Evolutionary conservation across 345 rosid genomes (phyloP).

Genomic region (Populus simonii): DNA sequence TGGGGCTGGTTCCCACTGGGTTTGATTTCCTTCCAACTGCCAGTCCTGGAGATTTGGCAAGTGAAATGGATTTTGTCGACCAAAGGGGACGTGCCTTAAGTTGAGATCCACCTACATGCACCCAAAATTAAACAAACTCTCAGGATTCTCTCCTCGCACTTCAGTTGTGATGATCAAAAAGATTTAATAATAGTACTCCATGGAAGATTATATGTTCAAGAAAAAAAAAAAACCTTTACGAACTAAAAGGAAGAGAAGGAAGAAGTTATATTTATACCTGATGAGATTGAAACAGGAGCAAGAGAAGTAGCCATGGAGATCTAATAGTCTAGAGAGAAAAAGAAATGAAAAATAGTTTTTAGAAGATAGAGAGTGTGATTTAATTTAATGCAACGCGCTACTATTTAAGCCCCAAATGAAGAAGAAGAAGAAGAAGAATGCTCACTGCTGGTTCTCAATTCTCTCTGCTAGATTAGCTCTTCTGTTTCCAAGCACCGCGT

Average conservation of each 20-base stretch:
- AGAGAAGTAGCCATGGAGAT: slow-evolving; percentile 25
- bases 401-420: not conserved
- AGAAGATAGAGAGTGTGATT: not conserved
- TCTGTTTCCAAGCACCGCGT: no score
- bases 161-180: not conserved
- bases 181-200: not conserved
- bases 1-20: slow-evolving; percentile 21
- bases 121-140: not conserved
- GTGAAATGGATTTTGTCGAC: slow-evolving; percentile 38
- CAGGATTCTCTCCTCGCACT: not conserved
- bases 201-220: not conserved
- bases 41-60: slow-evolving; percentile 38
- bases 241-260: not conserved
- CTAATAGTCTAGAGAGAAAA: slow-evolving; percentile 10
- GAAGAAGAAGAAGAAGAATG: not conserved
- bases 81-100: slow-evolving; percentile 37
- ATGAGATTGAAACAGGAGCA: slow-evolving; percentile 33
- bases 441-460: no score
- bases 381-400: no score
- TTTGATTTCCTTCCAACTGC: slow-evolving; percentile 39
- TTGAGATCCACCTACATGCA: slow-evolving; percentile 41
- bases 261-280: slow-evolving; percentile 15
- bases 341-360: not conserved
- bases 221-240: not conserved
- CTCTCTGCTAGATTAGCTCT: no score